These are phyloP conservation scores for Arxiozyma slooffiae DNA, from an alignment of 1,139 yeast genomes.

Conservation along the genomic window DNA sequence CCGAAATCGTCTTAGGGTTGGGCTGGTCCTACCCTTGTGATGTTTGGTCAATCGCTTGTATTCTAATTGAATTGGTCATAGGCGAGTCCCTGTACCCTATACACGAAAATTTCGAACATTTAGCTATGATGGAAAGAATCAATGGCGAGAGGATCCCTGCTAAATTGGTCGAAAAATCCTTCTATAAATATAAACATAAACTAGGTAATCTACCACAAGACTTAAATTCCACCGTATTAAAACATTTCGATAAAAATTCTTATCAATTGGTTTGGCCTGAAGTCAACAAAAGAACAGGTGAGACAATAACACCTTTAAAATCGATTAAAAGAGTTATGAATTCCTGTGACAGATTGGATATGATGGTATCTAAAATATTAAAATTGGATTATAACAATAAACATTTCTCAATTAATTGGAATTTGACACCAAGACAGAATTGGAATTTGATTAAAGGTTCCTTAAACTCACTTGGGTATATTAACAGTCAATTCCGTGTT, in stretches of 20 bases:
- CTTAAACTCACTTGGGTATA: constrained; percentile 7
- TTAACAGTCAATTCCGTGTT: constrained; percentile 11
- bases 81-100: constrained; percentile 96
- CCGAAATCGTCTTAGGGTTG: constrained; percentile 84
- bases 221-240: constrained; percentile 26
- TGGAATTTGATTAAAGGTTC: constrained; percentile 23
- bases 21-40: constrained; percentile 98
- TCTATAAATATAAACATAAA: constrained; percentile 26
- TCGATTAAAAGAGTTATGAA: constrained; percentile 27
- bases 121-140: constrained; percentile 88
- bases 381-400: constrained; percentile 22
- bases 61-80: constrained; percentile 78
- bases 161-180: constrained; percentile 29
- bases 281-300: constrained; percentile 21
- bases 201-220: constrained; percentile 29
- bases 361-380: constrained; percentile 21
- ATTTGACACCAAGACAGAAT: constrained; percentile 26
- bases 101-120: constrained; percentile 86
- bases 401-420: constrained; percentile 26
- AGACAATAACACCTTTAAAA: constrained; percentile 23
- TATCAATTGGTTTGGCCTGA: constrained; percentile 28
- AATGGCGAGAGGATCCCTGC: constrained; percentile 29
- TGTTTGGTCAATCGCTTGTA: constrained; percentile 94
- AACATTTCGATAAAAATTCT: constrained; percentile 24
- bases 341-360: constrained; percentile 26